These are phyloP conservation scores for Globisporangium radiosum DNA, from an alignment of 352 stramenopile genomes.

Conservation along the genomic window DNA sequence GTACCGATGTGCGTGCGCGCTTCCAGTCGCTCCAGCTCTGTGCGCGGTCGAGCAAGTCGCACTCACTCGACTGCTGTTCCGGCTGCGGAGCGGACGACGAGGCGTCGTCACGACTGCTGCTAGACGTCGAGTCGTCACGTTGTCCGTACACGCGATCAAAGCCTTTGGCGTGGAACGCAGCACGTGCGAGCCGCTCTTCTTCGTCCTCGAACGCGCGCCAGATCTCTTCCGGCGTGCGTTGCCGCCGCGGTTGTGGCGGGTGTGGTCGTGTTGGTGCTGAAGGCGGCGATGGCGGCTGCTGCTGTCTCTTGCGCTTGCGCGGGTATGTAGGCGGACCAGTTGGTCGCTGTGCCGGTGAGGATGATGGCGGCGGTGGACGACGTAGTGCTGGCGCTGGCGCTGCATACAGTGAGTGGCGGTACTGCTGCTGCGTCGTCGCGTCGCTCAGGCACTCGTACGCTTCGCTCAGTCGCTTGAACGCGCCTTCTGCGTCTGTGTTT, in stretches of 20 bases:
- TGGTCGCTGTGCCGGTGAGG: neutral
- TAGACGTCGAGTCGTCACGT: neutral
- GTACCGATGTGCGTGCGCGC: slow-evolving; percentile 9
- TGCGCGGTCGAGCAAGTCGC: slow-evolving; percentile 29
- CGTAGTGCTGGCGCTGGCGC: slow-evolving; percentile 5
- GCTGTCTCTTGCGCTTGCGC: slow-evolving; percentile 16
- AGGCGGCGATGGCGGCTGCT: slow-evolving; percentile 6
- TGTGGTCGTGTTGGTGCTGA: neutral
- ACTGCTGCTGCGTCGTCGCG: slow-evolving; percentile 37
- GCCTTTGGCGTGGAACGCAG: slow-evolving; percentile 50
- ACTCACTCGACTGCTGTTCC: neutral
- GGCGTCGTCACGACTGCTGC: neutral
- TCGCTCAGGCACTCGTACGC: slow-evolving; percentile 72
- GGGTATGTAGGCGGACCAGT: slow-evolving; percentile 7
- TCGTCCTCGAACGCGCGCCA: slow-evolving; percentile 63
- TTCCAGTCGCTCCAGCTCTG: slow-evolving; percentile 33
- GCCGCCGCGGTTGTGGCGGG: slow-evolving; percentile 12
- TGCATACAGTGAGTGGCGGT: slow-evolving; percentile 33
- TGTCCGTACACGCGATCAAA: slow-evolving; percentile 53
- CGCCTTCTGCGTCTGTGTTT: slow-evolving; percentile 48
- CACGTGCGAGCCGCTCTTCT: slow-evolving; percentile 54
- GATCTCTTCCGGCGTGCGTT: slow-evolving; percentile 56
- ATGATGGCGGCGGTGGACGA: neutral
- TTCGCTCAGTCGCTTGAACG: slow-evolving; percentile 72
- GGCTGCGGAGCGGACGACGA: slow-evolving; percentile 20